Percentiles rank a stretch among this genome's conserved stretches.
Evolutionary conservation across 148 eudicot genomes (phyloP).

Genomic region (Vaccinium darrowii): DNA sequence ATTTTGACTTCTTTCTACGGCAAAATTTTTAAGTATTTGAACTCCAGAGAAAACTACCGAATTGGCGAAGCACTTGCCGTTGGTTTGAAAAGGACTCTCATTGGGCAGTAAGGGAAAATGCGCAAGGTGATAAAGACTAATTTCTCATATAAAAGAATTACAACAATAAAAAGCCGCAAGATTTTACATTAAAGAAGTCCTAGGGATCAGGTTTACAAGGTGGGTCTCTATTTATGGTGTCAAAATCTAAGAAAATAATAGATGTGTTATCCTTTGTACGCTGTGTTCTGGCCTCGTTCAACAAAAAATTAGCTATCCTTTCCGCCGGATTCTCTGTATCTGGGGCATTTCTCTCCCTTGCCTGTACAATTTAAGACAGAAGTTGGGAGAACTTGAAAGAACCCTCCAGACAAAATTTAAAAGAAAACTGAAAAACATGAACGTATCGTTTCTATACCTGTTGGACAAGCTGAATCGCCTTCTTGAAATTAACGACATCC

Average conservation of each 20-base stretch:
- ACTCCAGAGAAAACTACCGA: neutral
- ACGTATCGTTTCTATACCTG: slow-evolving; percentile 51
- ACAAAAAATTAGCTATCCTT: slow-evolving; percentile 62
- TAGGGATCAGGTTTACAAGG: slow-evolving; percentile 54
- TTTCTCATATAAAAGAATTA: slow-evolving; percentile 4
- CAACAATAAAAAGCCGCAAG: slow-evolving; percentile 2
- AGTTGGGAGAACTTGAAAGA: neutral
- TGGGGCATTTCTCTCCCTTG: slow-evolving; percentile 49
- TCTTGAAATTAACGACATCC: slow-evolving; percentile 84
- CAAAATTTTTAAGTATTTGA: neutral
- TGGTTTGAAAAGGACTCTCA: neutral
- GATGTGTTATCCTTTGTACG: slow-evolving; percentile 99
- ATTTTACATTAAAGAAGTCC: slow-evolving; percentile 24
- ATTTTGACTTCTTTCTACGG: neutral
- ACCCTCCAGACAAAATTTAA: neutral
- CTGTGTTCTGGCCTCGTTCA: slow-evolving; percentile 75
- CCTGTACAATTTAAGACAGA: slow-evolving; percentile 35
- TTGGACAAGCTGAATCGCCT: slow-evolving; percentile 74
- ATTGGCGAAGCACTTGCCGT: neutral
- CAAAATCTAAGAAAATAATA: slow-evolving; percentile 80
- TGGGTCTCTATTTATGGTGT: slow-evolving; percentile 36
- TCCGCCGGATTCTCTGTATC: slow-evolving; percentile 53
- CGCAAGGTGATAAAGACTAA: neutral
- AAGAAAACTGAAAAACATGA: neutral
- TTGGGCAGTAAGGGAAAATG: neutral